These are phyloP conservation scores for Neurospora sp. DNA, from an alignment of 495 filamentous ascomycete genomes.

Conservation along the genomic window DNA sequence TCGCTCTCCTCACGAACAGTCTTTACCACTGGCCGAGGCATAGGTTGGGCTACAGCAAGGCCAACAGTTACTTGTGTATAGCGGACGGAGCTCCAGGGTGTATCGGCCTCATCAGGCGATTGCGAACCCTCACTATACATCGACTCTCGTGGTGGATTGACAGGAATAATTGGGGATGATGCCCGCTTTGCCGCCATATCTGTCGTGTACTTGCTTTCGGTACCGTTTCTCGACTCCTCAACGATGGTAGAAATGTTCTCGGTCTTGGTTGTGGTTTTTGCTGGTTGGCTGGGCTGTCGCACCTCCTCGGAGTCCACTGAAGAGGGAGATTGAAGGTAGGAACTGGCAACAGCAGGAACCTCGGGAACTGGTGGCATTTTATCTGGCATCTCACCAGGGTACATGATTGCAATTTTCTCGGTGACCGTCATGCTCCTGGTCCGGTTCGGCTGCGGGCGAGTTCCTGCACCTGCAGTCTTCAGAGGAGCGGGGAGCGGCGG, in stretches of 20 bases:
- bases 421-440: constrained; percentile 46
- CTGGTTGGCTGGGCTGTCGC: constrained; percentile 22
- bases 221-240: constrained; percentile 9
- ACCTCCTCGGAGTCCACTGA: constrained; percentile 5
- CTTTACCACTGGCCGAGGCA: not conserved
- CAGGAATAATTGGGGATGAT: constrained; percentile 28
- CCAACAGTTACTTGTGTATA: constrained; percentile 30
- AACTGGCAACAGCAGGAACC: constrained; percentile 27
- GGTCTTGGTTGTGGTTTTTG: constrained; percentile 22
- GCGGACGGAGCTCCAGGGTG: constrained; percentile 30
- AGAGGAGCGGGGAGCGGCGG: constrained; percentile 37
- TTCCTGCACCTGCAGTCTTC: constrained; percentile 21
- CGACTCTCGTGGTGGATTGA: not conserved
- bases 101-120: constrained; percentile 22
- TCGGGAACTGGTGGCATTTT: constrained; percentile 28
- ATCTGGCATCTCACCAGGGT: constrained; percentile 15
- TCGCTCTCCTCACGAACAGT: not conserved
- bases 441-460: constrained; percentile 30
- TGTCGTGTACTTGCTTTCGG: constrained; percentile 2
- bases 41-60: constrained; percentile 12
- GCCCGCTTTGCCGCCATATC: constrained; percentile 22
- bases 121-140: not conserved
- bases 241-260: constrained; percentile 31
- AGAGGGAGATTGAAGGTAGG: constrained; percentile 14
- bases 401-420: constrained; percentile 41